Evolutionary conservation across 192 early-diverging fungal species (phyloP).

Genomic region (Entrophospora sp.): DNA sequence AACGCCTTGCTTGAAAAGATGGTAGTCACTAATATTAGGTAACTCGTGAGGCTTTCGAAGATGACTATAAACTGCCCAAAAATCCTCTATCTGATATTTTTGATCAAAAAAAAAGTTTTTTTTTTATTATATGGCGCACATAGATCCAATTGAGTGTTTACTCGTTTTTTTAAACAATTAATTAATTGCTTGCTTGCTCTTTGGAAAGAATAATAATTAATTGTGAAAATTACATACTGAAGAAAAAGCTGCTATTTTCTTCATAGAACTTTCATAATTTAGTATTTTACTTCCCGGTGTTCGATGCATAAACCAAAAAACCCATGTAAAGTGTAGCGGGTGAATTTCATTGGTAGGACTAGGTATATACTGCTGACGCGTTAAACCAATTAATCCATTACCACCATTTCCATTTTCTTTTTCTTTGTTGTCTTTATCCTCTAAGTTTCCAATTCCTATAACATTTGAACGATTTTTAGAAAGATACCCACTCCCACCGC

Average conservation of each 20-base stretch:
- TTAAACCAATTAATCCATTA: constrained; percentile 14
- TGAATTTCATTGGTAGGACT: constrained; percentile 39
- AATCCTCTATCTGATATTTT: constrained; percentile 54
- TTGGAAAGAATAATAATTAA: neutral
- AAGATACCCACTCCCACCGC: constrained; percentile 5
- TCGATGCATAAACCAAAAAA: constrained; percentile 94
- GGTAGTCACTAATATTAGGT: constrained; percentile 81
- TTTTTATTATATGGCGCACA: no score
- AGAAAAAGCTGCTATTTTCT: constrained; percentile 71
- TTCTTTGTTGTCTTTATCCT: constrained; percentile 16
- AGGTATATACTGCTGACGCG: constrained; percentile 18
- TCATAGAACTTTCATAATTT: constrained; percentile 85
- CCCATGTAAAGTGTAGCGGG: constrained; percentile 74
- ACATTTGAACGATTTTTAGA: constrained; percentile 14
- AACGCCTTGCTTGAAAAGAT: constrained; percentile 86
- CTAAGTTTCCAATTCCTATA: neutral
- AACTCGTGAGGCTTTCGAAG: constrained; percentile 77
- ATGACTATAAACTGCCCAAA: constrained; percentile 72
- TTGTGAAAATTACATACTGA: constrained; percentile 35
- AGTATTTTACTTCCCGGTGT: constrained; percentile 73
- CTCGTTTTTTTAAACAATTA: no score
- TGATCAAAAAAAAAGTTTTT: neutral
- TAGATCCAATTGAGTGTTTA: no score
- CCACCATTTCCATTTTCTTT: constrained; percentile 19
- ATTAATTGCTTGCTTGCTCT: neutral